phyloP scores from a whole-genome alignment of 148 eudicot genomes.

The Rheum nobile region DNA sequence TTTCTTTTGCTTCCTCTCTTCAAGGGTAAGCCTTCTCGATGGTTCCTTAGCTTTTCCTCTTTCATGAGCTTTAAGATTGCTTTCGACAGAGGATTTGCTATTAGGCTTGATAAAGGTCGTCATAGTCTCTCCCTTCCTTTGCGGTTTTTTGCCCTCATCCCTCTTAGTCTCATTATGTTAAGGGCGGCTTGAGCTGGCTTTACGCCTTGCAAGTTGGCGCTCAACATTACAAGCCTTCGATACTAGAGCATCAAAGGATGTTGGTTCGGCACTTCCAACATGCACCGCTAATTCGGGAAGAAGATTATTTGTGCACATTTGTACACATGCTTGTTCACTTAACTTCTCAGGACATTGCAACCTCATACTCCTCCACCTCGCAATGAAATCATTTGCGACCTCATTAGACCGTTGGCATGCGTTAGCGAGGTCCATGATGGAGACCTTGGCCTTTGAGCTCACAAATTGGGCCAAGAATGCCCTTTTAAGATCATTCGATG shows the following conservation, averaged over 20 bases:
- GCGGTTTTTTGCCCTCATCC: neutral
- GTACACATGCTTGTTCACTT: neutral
- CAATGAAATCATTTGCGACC: neutral
- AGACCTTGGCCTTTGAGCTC: neutral
- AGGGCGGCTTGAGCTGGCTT: neutral
- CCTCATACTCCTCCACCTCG: neutral
- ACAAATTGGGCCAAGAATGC: neutral
- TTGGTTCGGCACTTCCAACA: neutral
- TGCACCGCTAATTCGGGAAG: neutral
- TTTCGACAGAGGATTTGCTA: neutral
- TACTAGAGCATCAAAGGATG: neutral
- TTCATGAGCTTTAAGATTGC: neutral
- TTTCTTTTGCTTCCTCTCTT: neutral
- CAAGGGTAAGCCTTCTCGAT: neutral
- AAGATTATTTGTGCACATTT: neutral
- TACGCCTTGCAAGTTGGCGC: neutral
- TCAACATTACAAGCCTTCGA: neutral
- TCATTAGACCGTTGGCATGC: neutral
- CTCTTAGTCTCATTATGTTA: neutral
- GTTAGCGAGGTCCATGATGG: neutral
- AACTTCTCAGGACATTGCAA: neutral
- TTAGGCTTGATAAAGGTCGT: neutral
- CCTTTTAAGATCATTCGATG: neutral
- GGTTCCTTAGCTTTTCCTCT: neutral
- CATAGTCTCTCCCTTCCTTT: neutral